These are phyloP conservation scores for Sarocladium strictum DNA, from an alignment of 2,329 filamentous ascomycete genomes.

Conservation along the genomic window DNA sequence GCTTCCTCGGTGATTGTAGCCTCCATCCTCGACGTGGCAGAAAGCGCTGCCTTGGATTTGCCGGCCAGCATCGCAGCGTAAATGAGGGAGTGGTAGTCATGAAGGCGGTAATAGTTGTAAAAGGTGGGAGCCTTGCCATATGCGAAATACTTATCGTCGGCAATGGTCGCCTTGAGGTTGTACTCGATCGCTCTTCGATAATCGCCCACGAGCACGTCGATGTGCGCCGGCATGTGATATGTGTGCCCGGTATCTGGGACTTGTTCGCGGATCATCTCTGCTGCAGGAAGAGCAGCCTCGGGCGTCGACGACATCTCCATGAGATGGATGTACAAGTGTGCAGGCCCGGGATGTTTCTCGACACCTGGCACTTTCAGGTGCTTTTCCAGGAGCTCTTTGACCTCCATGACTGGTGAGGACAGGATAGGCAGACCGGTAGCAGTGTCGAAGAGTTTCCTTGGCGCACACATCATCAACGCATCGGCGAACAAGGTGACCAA, in stretches of 20 bases:
- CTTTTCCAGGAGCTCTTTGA: constrained; percentile 13
- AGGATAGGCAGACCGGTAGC: constrained; percentile 12
- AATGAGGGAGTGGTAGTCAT: constrained; percentile 66
- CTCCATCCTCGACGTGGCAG: constrained; percentile 53
- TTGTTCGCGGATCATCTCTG: constrained; percentile 16
- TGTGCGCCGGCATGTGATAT: constrained; percentile 19
- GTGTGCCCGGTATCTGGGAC: constrained; percentile 17
- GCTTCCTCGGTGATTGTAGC: constrained; percentile 53
- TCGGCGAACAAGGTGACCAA: constrained; percentile 16
- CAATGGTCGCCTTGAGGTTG: constrained; percentile 57
- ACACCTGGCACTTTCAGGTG: constrained; percentile 10
- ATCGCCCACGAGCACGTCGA: constrained; percentile 18
- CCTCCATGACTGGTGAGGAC: constrained; percentile 13
- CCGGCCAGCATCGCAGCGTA: constrained; percentile 74
- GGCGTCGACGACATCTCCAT: constrained; percentile 20
- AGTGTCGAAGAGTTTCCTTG: constrained; percentile 14
- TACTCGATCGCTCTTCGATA: constrained; percentile 58
- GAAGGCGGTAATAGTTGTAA: constrained; percentile 66
- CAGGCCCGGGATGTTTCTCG: constrained; percentile 15
- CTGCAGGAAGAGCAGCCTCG: constrained; percentile 15
- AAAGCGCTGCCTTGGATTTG: constrained; percentile 52
- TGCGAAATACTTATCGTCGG: constrained; percentile 59
- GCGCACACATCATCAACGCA: constrained; percentile 17
- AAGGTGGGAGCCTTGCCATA: constrained; percentile 57
- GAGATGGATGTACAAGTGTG: constrained; percentile 20